Conservation (phyloP, 2,329 filamentous ascomycete species). For the Microdochium bolleyi region DNA sequence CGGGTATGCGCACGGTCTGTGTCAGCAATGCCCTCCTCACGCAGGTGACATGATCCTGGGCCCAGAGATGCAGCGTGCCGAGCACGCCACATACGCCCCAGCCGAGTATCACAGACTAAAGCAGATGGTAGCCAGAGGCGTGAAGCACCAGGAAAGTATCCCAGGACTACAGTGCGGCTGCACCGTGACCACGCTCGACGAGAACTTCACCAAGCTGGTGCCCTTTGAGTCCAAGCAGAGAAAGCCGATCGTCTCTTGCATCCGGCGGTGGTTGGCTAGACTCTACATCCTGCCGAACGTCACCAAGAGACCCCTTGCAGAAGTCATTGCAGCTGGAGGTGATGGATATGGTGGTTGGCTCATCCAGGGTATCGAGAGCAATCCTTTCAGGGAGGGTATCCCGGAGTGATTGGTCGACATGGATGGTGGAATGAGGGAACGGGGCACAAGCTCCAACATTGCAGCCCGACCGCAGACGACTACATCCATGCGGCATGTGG, state of each 20-base stretch:
- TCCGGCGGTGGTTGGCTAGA: conserved; percentile 33
- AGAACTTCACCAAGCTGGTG: conserved; percentile 36
- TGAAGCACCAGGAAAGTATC: conserved; percentile 25
- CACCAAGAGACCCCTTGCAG: conserved; percentile 29
- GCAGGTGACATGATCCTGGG: conserved; percentile 9
- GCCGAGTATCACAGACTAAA: conserved; percentile 23
- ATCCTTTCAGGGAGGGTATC: conserved; percentile 8
- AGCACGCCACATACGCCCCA: conserved; percentile 9
- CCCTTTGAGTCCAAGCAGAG: conserved; percentile 36
- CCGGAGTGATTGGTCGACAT: background rate
- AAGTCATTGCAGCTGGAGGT: conserved; percentile 29
- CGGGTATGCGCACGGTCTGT: conserved; percentile 35
- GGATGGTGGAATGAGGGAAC: background rate
- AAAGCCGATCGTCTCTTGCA: conserved; percentile 36
- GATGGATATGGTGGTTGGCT: conserved; percentile 35
- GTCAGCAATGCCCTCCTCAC: conserved; percentile 26
- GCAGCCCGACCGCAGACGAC: no score
- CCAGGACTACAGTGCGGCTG: conserved; percentile 27
- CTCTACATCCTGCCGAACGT: conserved; percentile 30
- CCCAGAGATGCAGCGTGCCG: conserved; percentile 7
- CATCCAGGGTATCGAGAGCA: conserved; percentile 15
- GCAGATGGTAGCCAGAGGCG: conserved; percentile 27
- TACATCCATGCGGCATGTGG: no score
- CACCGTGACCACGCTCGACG: conserved; percentile 33
- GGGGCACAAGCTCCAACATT: no score